A percentile compares a stretch with the other conserved stretches of the same genome.
Evolutionary conservation across 2,329 filamentous ascomycete species (phyloP).

Genomic region (Sporothrix phasma): DNA sequence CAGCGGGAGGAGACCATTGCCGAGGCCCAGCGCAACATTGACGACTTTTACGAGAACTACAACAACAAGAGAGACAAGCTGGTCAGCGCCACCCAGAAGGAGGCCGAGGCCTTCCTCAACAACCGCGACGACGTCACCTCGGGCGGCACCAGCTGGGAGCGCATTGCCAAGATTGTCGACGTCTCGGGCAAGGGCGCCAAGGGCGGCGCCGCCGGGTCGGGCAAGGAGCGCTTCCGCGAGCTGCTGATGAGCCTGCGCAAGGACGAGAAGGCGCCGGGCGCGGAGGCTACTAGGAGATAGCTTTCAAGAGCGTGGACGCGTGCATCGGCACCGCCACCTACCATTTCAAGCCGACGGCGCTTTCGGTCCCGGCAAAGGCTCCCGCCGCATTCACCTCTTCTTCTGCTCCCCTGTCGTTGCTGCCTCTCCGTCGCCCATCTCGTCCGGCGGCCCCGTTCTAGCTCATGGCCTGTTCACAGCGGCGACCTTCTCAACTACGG

Average conservation of each 20-base stretch:
- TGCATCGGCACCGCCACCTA: not conserved
- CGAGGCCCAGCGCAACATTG: conserved; percentile 87
- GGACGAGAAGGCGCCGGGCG: conserved; percentile 74
- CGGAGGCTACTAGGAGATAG: conserved; percentile 44
- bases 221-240: conserved; percentile 94
- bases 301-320: conserved; percentile 12
- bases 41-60: conserved; percentile 99
- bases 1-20: conserved; percentile 80
- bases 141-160: conserved; percentile 96
- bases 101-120: conserved; percentile 85
- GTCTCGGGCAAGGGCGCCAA: conserved; percentile 84
- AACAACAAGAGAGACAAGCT: conserved; percentile 96
- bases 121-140: conserved; percentile 86
- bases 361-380: not conserved
- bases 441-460: not conserved
- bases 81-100: conserved; percentile 75
- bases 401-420: not conserved
- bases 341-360: conserved; percentile 7
- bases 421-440: not conserved
- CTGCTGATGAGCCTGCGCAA: conserved; percentile 78
- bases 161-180: conserved; percentile 96
- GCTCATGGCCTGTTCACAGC: not conserved
- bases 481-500: not conserved
- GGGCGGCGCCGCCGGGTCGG: conserved; percentile 79
- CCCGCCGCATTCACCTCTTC: not conserved